Percentiles rank a stretch among this genome's conserved stretches.
These are phyloP conservation scores for Sclerotinia trifoliorum DNA, from an alignment of 2,329 filamentous ascomycete species.

Conservation along the genomic window DNA sequence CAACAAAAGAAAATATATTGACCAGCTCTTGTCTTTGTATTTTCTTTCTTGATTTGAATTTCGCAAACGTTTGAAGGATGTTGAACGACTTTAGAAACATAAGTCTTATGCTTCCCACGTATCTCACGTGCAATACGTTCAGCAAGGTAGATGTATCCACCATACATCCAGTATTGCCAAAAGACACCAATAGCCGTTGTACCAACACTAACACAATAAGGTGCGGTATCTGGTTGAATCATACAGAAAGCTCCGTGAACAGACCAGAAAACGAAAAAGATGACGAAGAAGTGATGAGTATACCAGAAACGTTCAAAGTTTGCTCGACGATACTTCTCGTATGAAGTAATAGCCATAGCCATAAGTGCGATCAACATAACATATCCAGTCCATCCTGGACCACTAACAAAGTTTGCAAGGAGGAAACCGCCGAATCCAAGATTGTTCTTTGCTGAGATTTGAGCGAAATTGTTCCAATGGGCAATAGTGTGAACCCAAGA, in stretches of 20 bases:
- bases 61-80: conserved; percentile 87
- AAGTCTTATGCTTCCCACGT: conserved; percentile 78
- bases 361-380: conserved; percentile 78
- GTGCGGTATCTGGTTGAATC: conserved; percentile 80
- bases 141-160: conserved; percentile 75
- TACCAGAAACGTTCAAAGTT: conserved; percentile 93
- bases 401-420: conserved; percentile 72
- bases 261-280: conserved; percentile 92
- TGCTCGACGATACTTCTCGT: conserved; percentile 73
- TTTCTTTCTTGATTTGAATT: conserved; percentile 88
- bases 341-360: conserved; percentile 74
- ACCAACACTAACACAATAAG: conserved; percentile 70
- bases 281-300: conserved; percentile 81
- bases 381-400: conserved; percentile 83
- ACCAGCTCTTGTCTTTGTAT: conserved; percentile 76
- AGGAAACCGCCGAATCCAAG: conserved; percentile 77
- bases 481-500: conserved; percentile 83
- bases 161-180: conserved; percentile 88
- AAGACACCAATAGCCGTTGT: conserved; percentile 71
- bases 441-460: conserved; percentile 70
- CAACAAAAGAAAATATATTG: conserved; percentile 91
- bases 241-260: conserved; percentile 87
- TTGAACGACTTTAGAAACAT: conserved; percentile 85
- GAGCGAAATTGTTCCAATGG: conserved; percentile 84
- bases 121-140: conserved; percentile 77